phyloP scores from a whole-genome alignment of 1,284 basidiomycete species.

The Lentinula novae-zelandiae region DNA sequence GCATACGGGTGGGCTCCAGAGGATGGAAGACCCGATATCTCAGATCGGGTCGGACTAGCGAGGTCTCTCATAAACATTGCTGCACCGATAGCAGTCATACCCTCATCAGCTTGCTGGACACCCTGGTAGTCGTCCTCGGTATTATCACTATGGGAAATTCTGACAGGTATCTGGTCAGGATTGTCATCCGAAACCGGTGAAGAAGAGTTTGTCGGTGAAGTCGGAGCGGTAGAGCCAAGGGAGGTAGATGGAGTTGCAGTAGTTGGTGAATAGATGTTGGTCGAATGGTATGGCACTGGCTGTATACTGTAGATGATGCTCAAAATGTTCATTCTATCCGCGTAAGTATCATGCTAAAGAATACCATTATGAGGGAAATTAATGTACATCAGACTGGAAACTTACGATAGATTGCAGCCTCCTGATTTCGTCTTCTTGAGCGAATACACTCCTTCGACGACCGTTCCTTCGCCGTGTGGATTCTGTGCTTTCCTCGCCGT shows the following conservation, averaged over 20 bases:
- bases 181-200: conserved; percentile 35
- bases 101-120: conserved; percentile 29
- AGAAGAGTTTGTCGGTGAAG: conserved; percentile 45
- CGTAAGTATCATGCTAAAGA: conserved; percentile 79
- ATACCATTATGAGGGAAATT: conserved; percentile 14
- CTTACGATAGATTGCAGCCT: conserved; percentile 79
- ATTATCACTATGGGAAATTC: conserved; percentile 27
- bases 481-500: conserved; percentile 75
- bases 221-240: conserved; percentile 21
- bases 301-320: conserved; percentile 83
- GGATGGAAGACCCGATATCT: conserved; percentile 18
- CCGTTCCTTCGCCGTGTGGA: conserved; percentile 48
- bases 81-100: conserved; percentile 42
- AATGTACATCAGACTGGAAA: conserved; percentile 18
- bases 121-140: conserved; percentile 27
- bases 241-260: conserved; percentile 40
- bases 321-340: conserved; percentile 84
- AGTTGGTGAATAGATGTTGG: conserved; percentile 48
- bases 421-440: conserved; percentile 80
- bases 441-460: conserved; percentile 71
- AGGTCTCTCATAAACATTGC: conserved; percentile 45
- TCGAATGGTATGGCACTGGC: conserved; percentile 58
- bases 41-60: conserved; percentile 30
- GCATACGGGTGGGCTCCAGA: conserved; percentile 24
- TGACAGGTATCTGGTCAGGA: conserved; percentile 1